A percentile compares a stretch with the other conserved stretches of the same genome.
These are phyloP conservation scores for Dipteronia sinensis DNA, from an alignment of 345 rosid genomes.

Conservation along the genomic window DNA sequence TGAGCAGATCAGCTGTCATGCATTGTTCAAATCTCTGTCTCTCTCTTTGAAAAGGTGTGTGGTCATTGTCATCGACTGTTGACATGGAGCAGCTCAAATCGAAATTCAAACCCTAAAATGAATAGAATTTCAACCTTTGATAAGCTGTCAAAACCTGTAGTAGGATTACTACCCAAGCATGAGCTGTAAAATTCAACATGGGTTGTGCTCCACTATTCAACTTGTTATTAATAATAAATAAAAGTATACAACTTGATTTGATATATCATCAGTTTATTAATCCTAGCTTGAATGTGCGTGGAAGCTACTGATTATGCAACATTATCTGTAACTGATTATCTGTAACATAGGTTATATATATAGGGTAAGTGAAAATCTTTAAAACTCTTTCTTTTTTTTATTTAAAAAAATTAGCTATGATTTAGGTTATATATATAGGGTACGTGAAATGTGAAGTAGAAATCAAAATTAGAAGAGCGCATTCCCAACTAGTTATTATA, in stretches of 20 bases:
- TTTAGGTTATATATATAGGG: no score
- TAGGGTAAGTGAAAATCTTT: no score
- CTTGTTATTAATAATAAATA: background rate
- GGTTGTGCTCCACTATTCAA: background rate
- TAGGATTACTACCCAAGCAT: background rate
- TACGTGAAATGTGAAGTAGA: no score
- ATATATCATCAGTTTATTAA: no score
- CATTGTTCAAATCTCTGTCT: background rate
- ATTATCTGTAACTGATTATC: no score
- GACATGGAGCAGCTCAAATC: background rate
- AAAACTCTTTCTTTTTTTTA: no score
- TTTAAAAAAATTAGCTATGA: no score
- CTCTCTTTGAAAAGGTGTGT: background rate
- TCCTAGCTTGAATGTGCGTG: background rate
- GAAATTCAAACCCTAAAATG: background rate
- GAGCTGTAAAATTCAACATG: background rate
- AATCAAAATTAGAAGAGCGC: no score
- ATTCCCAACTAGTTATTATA: background rate
- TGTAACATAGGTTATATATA: no score
- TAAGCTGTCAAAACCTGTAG: slow-evolving; percentile 5
- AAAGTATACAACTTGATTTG: background rate
- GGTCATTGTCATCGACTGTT: no score
- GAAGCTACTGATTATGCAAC: no score
- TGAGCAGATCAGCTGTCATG: no score
- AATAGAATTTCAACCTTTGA: slow-evolving; percentile 4